Percentiles rank a stretch among this genome's conserved stretches.
Evolutionary conservation across 495 filamentous ascomycete species (phyloP).

Genomic region (Penicillium dipodomyicola): DNA sequence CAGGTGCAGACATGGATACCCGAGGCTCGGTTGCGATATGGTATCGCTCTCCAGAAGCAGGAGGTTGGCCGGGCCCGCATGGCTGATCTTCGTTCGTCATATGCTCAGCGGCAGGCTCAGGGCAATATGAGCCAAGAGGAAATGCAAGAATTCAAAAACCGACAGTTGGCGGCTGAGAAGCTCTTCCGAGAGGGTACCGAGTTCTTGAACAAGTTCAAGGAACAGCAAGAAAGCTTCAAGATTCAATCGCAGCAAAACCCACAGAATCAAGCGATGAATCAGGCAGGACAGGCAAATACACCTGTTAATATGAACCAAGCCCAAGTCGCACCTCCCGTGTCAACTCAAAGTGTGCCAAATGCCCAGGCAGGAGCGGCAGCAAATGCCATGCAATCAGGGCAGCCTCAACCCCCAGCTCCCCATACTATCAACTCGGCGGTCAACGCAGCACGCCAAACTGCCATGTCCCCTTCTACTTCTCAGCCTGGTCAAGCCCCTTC

Average conservation of each 20-base stretch:
- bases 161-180: slow-evolving; percentile 46
- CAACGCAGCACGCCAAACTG: slow-evolving; percentile 50
- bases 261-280: slow-evolving; percentile 27
- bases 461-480: slow-evolving; percentile 41
- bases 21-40: slow-evolving; percentile 53
- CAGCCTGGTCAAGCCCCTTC: slow-evolving; percentile 39
- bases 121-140: slow-evolving; percentile 46
- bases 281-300: slow-evolving; percentile 16
- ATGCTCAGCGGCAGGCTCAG: slow-evolving; percentile 34
- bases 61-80: slow-evolving; percentile 46
- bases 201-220: slow-evolving; percentile 48
- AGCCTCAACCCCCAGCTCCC: slow-evolving; percentile 44
- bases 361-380: slow-evolving; percentile 25
- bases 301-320: slow-evolving; percentile 15
- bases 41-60: slow-evolving; percentile 51
- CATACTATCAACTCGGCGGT: slow-evolving; percentile 55
- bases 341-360: slow-evolving; percentile 23
- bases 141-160: slow-evolving; percentile 41
- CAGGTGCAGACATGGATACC: slow-evolving; percentile 49
- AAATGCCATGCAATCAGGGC: slow-evolving; percentile 34
- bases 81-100: slow-evolving; percentile 39
- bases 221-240: slow-evolving; percentile 48
- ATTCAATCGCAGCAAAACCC: slow-evolving; percentile 41
- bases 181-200: slow-evolving; percentile 45
- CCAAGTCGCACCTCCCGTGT: slow-evolving; percentile 16